phyloP scores from a whole-genome alignment of 305 asterid species.

The Nicotiana rustica region DNA sequence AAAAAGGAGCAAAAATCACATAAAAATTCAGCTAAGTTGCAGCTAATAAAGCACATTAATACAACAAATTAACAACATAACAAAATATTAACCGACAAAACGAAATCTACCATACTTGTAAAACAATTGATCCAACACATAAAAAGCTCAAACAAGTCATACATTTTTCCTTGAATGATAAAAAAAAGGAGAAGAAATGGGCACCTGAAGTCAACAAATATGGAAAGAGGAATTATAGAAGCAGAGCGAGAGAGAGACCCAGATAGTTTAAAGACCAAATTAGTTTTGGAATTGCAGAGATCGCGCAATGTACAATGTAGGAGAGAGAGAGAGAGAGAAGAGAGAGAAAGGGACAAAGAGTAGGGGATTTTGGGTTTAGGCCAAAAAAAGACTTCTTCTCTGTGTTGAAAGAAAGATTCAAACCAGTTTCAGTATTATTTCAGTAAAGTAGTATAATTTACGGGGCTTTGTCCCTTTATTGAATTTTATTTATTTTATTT shows the following conservation, averaged over 20 bases:
- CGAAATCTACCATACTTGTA: not conserved
- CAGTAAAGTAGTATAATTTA: not conserved
- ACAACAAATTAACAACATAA: not conserved
- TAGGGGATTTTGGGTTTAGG: conserved; percentile 31
- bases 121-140: not conserved
- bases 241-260: conserved; percentile 18
- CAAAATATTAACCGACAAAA: not conserved
- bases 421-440: conserved; percentile 24
- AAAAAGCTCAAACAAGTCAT: conserved; percentile 2
- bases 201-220: conserved; percentile 32
- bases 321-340: conserved; percentile 11
- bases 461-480: not conserved
- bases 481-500: not conserved
- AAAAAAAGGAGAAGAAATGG: conserved; percentile 1
- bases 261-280: conserved; percentile 16
- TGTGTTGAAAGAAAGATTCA: conserved; percentile 15
- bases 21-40: not conserved
- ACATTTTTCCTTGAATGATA: conserved; percentile 21
- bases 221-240: not conserved
- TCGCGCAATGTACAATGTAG: conserved; percentile 39
- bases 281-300: conserved; percentile 36
- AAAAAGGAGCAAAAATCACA: not conserved
- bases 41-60: conserved; percentile 30
- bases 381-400: not conserved
- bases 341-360: conserved; percentile 32